Conservation (phyloP, 768 basidiomycete species). For the Lactifluus pinguis region DNA sequence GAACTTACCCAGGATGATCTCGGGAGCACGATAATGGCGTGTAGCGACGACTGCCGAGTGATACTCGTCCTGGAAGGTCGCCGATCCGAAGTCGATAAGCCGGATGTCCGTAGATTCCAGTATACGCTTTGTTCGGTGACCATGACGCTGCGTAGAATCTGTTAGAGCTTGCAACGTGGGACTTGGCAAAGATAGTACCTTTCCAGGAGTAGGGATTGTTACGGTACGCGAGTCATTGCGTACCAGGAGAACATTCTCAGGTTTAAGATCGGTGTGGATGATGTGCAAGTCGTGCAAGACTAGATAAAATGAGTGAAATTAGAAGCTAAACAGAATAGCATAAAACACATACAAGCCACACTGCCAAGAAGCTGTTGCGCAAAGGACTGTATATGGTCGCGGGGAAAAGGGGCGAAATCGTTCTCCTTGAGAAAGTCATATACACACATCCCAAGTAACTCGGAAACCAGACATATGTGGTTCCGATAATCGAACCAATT, state of each 20-base stretch:
- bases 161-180: not conserved
- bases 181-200: constrained; percentile 35
- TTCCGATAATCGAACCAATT: constrained; percentile 96
- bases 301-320: constrained; percentile 27
- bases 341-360: constrained; percentile 71
- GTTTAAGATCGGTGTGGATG: constrained; percentile 97
- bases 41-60: constrained; percentile 98
- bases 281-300: constrained; percentile 87
- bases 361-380: constrained; percentile 86
- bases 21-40: constrained; percentile 96
- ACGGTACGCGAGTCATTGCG: constrained; percentile 65
- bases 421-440: constrained; percentile 99
- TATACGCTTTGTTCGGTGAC: constrained; percentile 61
- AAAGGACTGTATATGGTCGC: constrained; percentile 93
- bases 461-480: constrained; percentile 95
- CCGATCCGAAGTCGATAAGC: constrained; percentile 96
- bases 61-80: constrained; percentile 96
- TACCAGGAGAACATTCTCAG: constrained; percentile 95
- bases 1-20: constrained; percentile 87
- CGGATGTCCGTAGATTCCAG: constrained; percentile 86
- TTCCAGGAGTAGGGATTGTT: constrained; percentile 52
- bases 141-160: constrained; percentile 29
- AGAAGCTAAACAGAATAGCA: constrained; percentile 12
- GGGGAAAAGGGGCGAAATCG: constrained; percentile 91
- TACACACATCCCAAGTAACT: constrained; percentile 92